phyloP scores from a whole-genome alignment of 208 protist genomes.

The Leishmania tropica region DNA sequence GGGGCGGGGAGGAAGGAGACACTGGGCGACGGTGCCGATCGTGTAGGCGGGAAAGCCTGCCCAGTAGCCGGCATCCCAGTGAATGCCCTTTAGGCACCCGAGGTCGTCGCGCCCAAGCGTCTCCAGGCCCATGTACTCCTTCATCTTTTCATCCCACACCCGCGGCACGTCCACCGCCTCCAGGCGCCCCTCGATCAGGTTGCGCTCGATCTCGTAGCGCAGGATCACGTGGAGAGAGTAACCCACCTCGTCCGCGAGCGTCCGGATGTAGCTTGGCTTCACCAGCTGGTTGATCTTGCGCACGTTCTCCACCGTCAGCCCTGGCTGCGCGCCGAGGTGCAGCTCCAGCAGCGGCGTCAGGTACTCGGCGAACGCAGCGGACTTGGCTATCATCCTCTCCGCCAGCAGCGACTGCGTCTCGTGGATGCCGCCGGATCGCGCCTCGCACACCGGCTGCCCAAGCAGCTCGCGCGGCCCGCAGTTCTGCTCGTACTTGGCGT shows the following conservation, averaged over 20 bases:
- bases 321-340: conserved; percentile 50
- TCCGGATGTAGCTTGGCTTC: conserved; percentile 62
- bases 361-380: background rate
- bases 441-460: conserved; percentile 56
- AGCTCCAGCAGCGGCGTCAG: conserved; percentile 29
- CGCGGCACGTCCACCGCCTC: conserved; percentile 64
- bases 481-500: conserved; percentile 17
- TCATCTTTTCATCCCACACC: conserved; percentile 85
- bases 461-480: conserved; percentile 46
- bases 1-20: background rate
- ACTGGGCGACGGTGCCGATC: conserved; percentile 53
- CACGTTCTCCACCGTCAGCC: conserved; percentile 22
- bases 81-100: conserved; percentile 88
- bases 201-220: conserved; percentile 80
- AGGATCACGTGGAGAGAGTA: conserved; percentile 88
- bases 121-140: conserved; percentile 74
- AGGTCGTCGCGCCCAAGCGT: conserved; percentile 72
- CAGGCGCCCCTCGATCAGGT: conserved; percentile 72
- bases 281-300: conserved; percentile 31
- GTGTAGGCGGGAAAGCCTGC: conserved; percentile 88
- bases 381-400: no score
- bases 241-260: conserved; percentile 81
- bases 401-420: conserved; percentile 64
- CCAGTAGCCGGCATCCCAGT: conserved; percentile 66
- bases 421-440: conserved; percentile 73